Conservation (phyloP, 768 basidiomycete species). For the Serpula lacrymans region DNA sequence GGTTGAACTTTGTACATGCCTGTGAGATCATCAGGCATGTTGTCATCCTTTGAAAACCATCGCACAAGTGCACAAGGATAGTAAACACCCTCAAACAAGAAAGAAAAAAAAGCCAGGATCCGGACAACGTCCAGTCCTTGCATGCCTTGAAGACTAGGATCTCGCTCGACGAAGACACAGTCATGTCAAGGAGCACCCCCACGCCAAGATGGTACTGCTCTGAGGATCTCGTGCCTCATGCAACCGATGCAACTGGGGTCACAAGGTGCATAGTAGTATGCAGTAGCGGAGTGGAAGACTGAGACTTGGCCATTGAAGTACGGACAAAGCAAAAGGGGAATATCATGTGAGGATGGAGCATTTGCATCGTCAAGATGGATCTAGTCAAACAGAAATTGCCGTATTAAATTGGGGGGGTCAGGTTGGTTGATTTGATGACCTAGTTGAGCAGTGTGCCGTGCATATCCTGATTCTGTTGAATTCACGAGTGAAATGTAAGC, state of each 20-base stretch:
- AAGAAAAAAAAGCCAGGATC: slow-evolving; percentile 19
- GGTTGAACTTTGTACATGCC: slow-evolving; percentile 19
- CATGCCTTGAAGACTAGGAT: slow-evolving; percentile 17
- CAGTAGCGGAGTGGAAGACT: slow-evolving; percentile 3
- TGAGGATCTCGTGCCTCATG: slow-evolving; percentile 27
- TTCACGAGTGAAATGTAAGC: neutral
- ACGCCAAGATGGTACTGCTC: slow-evolving; percentile 26
- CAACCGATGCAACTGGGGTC: slow-evolving; percentile 10
- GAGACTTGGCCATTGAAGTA: slow-evolving; percentile 4
- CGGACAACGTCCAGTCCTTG: slow-evolving; percentile 20
- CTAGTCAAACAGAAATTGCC: slow-evolving; percentile 13
- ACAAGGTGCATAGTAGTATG: slow-evolving; percentile 5
- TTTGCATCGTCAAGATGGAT: slow-evolving; percentile 3
- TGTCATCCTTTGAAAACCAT: slow-evolving; percentile 13
- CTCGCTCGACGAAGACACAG: slow-evolving; percentile 21
- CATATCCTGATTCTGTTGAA: slow-evolving; percentile 2
- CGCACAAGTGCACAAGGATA: slow-evolving; percentile 20
- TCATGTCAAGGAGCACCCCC: slow-evolving; percentile 23
- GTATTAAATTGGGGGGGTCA: slow-evolving; percentile 7
- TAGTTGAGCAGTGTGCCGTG: slow-evolving; percentile 7
- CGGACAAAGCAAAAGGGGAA: slow-evolving; percentile 11
- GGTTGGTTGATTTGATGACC: slow-evolving; percentile 12
- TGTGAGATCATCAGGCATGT: slow-evolving; percentile 14
- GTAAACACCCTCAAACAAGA: slow-evolving; percentile 2
- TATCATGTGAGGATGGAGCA: slow-evolving; percentile 1